phyloP scores from a whole-genome alignment of 495 filamentous ascomycete genomes.

The Trichoderma erinaceum region DNA sequence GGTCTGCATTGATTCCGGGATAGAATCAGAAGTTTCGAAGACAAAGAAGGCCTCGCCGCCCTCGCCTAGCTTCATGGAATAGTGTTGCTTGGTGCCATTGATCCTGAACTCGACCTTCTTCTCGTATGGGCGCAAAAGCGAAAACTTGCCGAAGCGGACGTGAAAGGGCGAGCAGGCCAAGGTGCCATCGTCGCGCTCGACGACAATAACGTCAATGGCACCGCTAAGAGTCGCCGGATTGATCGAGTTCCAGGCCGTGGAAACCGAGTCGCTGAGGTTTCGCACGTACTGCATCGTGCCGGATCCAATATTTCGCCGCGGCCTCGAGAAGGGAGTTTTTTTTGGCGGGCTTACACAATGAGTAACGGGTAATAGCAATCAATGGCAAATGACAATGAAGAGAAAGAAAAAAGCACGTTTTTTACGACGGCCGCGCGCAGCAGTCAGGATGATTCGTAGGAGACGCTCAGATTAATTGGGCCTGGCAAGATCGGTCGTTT shows the following conservation, averaged over 20 bases:
- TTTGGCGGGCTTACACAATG: too few relatives aligned
- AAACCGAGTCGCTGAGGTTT: conserved; percentile 90
- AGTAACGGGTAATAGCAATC: not conserved
- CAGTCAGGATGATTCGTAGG: not conserved
- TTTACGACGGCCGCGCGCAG: not conserved
- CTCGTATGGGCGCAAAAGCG: conserved; percentile 87
- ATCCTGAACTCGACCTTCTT: conserved; percentile 99
- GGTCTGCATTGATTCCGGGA: conserved; percentile 86
- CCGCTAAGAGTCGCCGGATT: conserved; percentile 96
- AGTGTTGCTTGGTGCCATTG: conserved; percentile 84
- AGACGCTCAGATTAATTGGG: not conserved
- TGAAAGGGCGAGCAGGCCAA: conserved; percentile 93
- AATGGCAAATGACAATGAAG: not conserved
- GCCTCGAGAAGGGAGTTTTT: not conserved
- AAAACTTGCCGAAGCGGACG: conserved; percentile 98
- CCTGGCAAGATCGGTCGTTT: not conserved
- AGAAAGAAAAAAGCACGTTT: not conserved
- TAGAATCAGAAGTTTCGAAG: conserved; percentile 84
- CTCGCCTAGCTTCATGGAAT: conserved; percentile 97
- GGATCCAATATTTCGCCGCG: not conserved
- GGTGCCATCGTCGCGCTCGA: conserved; percentile 90
- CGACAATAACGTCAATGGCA: conserved; percentile 97
- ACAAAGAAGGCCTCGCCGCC: conserved; percentile 98
- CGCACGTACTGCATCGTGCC: conserved; percentile 91
- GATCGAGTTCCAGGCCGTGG: conserved; percentile 98